Percentiles rank a stretch among this genome's conserved stretches.
These are phyloP conservation scores for Cephaloascus albidus DNA, from an alignment of 805 yeast genomes.

Conservation along the genomic window DNA sequence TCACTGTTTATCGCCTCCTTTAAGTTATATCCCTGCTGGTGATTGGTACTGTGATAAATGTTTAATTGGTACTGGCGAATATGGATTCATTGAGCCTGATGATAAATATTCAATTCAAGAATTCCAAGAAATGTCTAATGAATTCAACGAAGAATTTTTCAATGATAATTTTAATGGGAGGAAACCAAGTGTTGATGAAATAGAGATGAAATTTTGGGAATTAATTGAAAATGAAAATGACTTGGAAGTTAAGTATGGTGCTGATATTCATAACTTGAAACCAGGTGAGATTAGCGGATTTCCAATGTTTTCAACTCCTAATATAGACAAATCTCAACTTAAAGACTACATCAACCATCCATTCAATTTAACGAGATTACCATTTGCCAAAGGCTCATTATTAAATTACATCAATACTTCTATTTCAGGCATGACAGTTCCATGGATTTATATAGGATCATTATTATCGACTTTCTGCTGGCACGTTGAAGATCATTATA, in stretches of 20 bases:
- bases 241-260: constrained; percentile 70
- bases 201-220: constrained; percentile 67
- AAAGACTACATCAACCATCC: constrained; percentile 44
- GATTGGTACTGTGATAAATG: constrained; percentile 82
- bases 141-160: constrained; percentile 38
- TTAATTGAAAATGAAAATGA: constrained; percentile 29
- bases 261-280: constrained; percentile 63
- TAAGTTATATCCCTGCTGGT: constrained; percentile 41
- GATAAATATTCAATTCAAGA: constrained; percentile 45
- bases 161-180: constrained; percentile 15
- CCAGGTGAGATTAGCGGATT: constrained; percentile 71
- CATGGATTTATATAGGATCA: constrained; percentile 92
- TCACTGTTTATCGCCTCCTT: constrained; percentile 53
- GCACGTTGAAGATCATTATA: constrained; percentile 94
- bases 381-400: constrained; percentile 62
- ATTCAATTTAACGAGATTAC: constrained; percentile 68
- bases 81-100: constrained; percentile 73
- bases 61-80: constrained; percentile 78
- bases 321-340: constrained; percentile 7
- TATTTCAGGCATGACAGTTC: constrained; percentile 90
- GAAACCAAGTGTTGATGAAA: constrained; percentile 26
- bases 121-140: constrained; percentile 47
- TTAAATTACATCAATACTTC: constrained; percentile 53
- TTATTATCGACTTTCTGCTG: constrained; percentile 89
- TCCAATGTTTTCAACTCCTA: constrained; percentile 36